These are phyloP conservation scores for Crithidia fasciculata DNA, from an alignment of 208 protist genomes.

Conservation along the genomic window DNA sequence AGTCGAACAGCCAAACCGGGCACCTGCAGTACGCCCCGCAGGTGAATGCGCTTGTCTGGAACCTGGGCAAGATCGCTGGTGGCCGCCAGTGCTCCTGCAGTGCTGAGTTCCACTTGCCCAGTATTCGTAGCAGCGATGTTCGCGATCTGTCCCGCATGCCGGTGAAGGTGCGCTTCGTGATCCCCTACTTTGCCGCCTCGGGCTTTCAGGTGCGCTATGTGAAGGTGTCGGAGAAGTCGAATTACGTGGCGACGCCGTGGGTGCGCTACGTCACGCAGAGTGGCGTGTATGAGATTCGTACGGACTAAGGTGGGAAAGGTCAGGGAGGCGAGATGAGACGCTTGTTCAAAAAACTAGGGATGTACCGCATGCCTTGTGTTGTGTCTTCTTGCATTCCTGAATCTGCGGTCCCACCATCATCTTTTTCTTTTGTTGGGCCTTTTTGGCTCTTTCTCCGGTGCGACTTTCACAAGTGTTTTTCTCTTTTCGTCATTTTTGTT, in stretches of 20 bases:
- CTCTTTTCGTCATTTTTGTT: not conserved
- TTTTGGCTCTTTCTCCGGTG: no score
- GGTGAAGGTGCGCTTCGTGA: slow-evolving; percentile 98
- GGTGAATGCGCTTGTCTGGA: slow-evolving; percentile 96
- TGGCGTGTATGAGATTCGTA: slow-evolving; percentile 97
- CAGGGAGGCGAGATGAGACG: not conserved
- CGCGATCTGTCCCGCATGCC: slow-evolving; percentile 85
- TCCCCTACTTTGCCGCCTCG: slow-evolving; percentile 98
- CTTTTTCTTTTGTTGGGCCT: slow-evolving; percentile 8
- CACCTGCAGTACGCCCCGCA: slow-evolving; percentile 97
- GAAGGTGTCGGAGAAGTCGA: slow-evolving; percentile 97
- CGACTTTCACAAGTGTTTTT: no score
- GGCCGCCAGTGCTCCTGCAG: slow-evolving; percentile 93
- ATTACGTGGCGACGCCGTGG: slow-evolving; percentile 98
- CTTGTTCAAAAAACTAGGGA: not conserved
- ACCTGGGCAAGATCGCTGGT: slow-evolving; percentile 97
- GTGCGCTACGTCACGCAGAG: slow-evolving; percentile 99
- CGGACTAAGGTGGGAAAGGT: slow-evolving; percentile 41
- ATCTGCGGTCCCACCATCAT: not conserved
- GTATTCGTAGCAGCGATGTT: slow-evolving; percentile 84
- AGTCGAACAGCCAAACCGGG: slow-evolving; percentile 91
- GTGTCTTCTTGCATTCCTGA: no score
- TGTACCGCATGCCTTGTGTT: no score
- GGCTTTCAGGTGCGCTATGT: slow-evolving; percentile 99
- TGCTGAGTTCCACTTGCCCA: slow-evolving; percentile 96